Evolutionary conservation across 768 basidiomycete species (phyloP), one percentile per base, ranked within the genome.

Genomic region (Lepiota venenata): DNA sequence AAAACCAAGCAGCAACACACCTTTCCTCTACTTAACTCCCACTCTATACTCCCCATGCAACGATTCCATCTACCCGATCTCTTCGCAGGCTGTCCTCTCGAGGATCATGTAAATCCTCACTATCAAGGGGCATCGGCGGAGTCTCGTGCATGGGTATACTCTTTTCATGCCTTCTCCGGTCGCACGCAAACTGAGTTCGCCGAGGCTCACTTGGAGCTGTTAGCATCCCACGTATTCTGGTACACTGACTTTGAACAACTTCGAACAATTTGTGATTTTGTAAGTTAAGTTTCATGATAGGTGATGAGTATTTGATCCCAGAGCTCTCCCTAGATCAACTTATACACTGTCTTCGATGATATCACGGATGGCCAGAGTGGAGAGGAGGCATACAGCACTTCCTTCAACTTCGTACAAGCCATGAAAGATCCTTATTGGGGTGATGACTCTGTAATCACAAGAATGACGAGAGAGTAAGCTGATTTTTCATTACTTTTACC

Each of bases 261-360:
- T 11, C 18, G 42, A 4, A 43, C 11, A 2, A 11, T 9, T 43
- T 20, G 20, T 5, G 42, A 43, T 15, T 43, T 43, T 11, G 18
- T 20, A 9, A 32, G 32, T 11, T 4, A 11, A 2, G 9, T 4
- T 32, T 32, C 4, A 11, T 32, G 2, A 11, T 16, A 35, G 35
- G 51, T 16, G 11, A 25, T 1, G 25, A 42, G 20, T 21, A 44
- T 2, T 8, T 9, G 32, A 32, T 9, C 10, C 25, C 25, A 25
- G 32, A 3, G 8, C 10, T 32, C 32, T 32, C 9, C 3, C 8
- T 32, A 77, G 77, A 69, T 84, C 56, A 84, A 85, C 60, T 67
- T 83, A 15, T 75, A 86, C 21, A 85, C 83, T 68, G 79, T 82
- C 56, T 73, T 85, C 47, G 85, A 87, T 64, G 84, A 86, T 66